A percentile compares a stretch with the other conserved stretches of the same genome.
phyloP scores from a whole-genome alignment of 345 rosid genomes.

The Laguncularia racemosa region DNA sequence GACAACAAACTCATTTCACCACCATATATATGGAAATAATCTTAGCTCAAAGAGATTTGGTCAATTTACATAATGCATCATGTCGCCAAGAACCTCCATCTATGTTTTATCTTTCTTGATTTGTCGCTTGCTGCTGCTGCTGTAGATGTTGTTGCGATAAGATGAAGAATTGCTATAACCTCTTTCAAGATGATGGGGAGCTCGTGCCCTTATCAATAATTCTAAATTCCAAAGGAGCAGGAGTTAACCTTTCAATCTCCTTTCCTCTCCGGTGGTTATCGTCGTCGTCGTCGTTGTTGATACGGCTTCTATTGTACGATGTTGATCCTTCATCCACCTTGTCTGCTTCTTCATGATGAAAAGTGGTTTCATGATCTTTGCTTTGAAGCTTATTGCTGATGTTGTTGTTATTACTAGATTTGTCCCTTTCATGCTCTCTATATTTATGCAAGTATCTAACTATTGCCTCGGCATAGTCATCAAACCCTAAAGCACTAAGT shows the following conservation, averaged over 20 bases:
- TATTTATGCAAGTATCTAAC: constrained; percentile 52
- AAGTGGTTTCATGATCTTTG: constrained; percentile 12
- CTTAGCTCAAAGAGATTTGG: too few species aligned
- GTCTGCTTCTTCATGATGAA: constrained; percentile 17
- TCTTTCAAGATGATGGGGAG: constrained; percentile 19
- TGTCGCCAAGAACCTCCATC: too few species aligned
- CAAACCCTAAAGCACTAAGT: constrained; percentile 66
- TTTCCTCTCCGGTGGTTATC: constrained; percentile 8
- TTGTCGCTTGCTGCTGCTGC: not conserved
- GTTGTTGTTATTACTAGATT: constrained; percentile 7
- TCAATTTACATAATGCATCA: too few species aligned
- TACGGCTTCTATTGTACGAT: constrained; percentile 7
- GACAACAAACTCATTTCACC: too few species aligned
- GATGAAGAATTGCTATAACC: not conserved
- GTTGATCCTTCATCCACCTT: constrained; percentile 20
- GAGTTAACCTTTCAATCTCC: not conserved
- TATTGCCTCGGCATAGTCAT: constrained; percentile 57
- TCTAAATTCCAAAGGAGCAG: constrained; percentile 20
- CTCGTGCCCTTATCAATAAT: constrained; percentile 47
- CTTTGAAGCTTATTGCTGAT: not conserved
- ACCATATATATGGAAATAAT: too few species aligned
- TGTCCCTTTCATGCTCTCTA: constrained; percentile 58
- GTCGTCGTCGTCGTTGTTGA: not conserved
- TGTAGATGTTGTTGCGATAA: too few species aligned
- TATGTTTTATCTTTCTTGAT: not conserved